Evolutionary conservation across 257 asterid species (phyloP).

Genomic region (Nyctanthes arbortristis): DNA sequence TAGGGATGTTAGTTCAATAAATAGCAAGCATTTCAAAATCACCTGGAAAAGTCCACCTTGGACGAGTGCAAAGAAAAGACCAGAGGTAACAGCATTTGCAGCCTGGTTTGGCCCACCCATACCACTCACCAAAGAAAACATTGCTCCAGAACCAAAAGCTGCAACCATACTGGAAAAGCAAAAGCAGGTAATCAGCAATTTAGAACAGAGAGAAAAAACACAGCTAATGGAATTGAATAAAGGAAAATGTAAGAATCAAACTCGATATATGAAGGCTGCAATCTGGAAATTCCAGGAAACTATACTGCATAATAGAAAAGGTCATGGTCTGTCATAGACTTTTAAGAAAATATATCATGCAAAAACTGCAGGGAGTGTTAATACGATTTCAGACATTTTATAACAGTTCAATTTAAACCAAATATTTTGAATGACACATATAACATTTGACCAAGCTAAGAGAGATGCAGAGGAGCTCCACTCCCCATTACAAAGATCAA

Average conservation of each 20-base stretch:
- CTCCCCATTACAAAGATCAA: not conserved
- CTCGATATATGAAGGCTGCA: not conserved
- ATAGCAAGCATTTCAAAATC: constrained; percentile 15
- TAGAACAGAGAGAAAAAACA: not conserved
- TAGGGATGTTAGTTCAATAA: not conserved
- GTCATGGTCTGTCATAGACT: too few relatives aligned
- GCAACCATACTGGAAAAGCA: constrained; percentile 76
- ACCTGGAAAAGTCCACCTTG: constrained; percentile 97
- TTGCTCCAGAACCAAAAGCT: constrained; percentile 91
- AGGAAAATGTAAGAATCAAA: not conserved
- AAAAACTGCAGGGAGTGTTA: not conserved
- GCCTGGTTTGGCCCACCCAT: constrained; percentile 82
- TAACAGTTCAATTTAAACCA: too few relatives aligned
- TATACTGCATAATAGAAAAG: too few relatives aligned
- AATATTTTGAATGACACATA: too few relatives aligned
- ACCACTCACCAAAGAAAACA: constrained; percentile 84
- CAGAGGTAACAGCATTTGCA: constrained; percentile 67
- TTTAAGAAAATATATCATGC: not conserved
- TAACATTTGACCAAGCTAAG: too few relatives aligned
- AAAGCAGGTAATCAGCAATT: constrained; percentile 22
- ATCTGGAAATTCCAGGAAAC: too few relatives aligned
- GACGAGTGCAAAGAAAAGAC: constrained; percentile 80
- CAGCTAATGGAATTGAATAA: not conserved
- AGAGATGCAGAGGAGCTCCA: not conserved
- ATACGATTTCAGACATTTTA: too few relatives aligned